Evolutionary conservation across 371 early-diverging fungal species (phyloP), one percentile per base, ranked within the genome.

Genomic region (Syncephalastrum monosporum): DNA sequence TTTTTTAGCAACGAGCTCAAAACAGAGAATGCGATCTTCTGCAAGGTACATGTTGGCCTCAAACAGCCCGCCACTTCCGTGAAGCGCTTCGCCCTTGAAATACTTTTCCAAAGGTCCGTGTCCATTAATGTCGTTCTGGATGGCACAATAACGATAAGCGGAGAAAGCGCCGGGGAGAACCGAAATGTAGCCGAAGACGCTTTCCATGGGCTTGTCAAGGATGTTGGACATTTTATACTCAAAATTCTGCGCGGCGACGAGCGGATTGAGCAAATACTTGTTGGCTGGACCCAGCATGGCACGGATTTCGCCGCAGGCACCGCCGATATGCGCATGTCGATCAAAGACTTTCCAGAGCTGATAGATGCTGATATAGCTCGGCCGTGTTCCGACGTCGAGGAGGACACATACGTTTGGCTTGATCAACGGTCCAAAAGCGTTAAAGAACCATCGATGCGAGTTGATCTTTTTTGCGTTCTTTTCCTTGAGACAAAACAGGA

Each of bases 181-280:
- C 4, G 85, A 79, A 57, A 93, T 93, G 63, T 89, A 93, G 3
- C 93, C 93, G 72, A 89, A 88, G n/a, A 88, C 86, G 0, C 84
- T 84, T 56, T 92, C 93, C 17, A 92, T 56, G 7, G 90, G 90
- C 61, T 93, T 93, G 60, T 93, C 93, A 23, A 93, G 73, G 46
- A 93, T 91, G 62, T 91, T 92, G 54, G 82, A 82, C 85, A 87
- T 87, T 68, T 94, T 94, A 82, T 93, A 94, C 74, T 88, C 95
- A 77, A 96, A 96, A 75, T 95, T 93, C 68, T 96, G 96, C 1
- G 93, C 85, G 1, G 94, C 96, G 0, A 94, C 90, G 55, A 95
- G 67, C 5, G 94, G 94, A 57, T 93, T 93, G 47, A 88, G 51
- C 27, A 92, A 48, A 50, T 87, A 84, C n/a, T 63, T 55, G 47